Base-by-base conservation (phyloP, 2,329 filamentous ascomycete genomes). In the Lecanicillium sp. region DNA sequence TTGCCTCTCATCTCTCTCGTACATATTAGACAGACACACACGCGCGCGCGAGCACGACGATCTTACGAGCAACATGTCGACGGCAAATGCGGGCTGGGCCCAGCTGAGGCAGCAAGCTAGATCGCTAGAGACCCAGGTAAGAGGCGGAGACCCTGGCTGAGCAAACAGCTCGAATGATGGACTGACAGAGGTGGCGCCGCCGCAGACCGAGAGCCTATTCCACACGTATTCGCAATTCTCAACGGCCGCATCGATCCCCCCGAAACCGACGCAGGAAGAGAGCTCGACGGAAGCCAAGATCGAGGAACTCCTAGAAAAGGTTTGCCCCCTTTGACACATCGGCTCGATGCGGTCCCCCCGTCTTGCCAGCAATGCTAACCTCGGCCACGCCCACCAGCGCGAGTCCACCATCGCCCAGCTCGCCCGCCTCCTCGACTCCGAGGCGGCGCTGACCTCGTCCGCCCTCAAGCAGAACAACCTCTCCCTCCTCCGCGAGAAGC, bases 401-500 rank as follows among this genome's bases (percentile, higher is more conserved):
- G 89, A 95, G 63, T 73, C 77, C 37, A 79, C 93, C 45, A 83
- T 97, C 62, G 71, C 76, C 51, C 89, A 96, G 67, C 85, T 98
- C 49, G 74, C 83, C 56, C 87, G 91, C 50, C 83, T 96, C 46
- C 86, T 97, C 57, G 91, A 97, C 71, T 95, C 90, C 49, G 91
- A 97, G 75, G 82, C 90, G 19, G 77, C 84, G 48, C 80, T 94
- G 51, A 89, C 87, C 43, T 84, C 90, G 37, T 97, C 91, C 30
- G 90, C 90, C 48, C 79, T 95, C n/a, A 97, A 97, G 70, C 90
- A 95, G 62, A 95, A 91, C 72, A 96, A 97, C 65, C 83, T 98
- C 30, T 78, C 87, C 51, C 85, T 95, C 24, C 88, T 97, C 58
- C 87, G 88, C 56, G 90, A 95, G 71, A 86, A 96, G 64, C 83